phyloP scores from a whole-genome alignment of 2,329 filamentous ascomycete species.

The Xylaria sp. region DNA sequence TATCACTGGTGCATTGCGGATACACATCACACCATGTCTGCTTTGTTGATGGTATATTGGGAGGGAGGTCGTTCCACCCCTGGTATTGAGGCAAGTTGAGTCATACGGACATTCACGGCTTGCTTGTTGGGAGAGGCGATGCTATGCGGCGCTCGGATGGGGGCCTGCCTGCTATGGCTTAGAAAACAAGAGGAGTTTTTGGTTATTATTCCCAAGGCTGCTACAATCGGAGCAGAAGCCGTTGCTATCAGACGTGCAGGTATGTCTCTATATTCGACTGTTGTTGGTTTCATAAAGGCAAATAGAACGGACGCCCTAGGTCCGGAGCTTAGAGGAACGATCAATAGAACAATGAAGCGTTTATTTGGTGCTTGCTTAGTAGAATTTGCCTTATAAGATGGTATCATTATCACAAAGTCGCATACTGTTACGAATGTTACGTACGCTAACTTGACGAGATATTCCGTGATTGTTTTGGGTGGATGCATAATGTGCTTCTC shows the following conservation, averaged over 20 bases:
- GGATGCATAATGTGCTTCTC: background rate
- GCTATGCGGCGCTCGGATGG: background rate
- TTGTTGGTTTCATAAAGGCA: background rate
- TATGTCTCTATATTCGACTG: no score
- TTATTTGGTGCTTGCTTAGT: background rate
- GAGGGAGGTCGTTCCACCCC: background rate
- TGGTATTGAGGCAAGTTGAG: background rate
- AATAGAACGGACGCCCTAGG: background rate
- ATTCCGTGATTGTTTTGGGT: background rate
- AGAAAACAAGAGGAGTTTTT: background rate
- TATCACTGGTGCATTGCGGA: background rate
- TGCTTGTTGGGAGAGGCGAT: background rate
- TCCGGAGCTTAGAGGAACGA: background rate
- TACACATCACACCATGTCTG: background rate
- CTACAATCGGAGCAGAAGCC: background rate
- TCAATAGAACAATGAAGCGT: background rate
- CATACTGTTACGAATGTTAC: background rate
- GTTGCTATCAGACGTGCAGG: background rate
- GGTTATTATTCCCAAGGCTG: background rate
- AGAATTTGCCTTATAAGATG: background rate
- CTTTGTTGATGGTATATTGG: background rate
- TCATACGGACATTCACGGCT: background rate
- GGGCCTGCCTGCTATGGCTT: background rate
- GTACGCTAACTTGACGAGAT: background rate
- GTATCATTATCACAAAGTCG: background rate